A percentile compares a stretch with the other conserved stretches of the same genome.
Conservation (phyloP, 345 rosid species). For the Hibiscus mutabilis region DNA sequence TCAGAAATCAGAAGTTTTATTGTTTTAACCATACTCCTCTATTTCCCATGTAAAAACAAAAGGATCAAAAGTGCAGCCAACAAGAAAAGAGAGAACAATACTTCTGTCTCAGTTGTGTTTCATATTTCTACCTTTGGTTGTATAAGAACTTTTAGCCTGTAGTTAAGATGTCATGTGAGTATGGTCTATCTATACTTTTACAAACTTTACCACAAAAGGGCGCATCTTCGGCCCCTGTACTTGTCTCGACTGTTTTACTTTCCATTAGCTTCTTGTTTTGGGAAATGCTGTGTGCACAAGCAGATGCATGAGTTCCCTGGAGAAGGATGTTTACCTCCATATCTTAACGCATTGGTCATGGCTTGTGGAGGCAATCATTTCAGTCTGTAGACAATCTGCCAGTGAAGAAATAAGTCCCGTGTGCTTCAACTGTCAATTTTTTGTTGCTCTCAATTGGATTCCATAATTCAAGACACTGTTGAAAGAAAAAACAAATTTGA, state of each 20-base stretch:
- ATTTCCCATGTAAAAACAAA: background rate
- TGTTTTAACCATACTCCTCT: background rate
- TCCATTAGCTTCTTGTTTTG: background rate
- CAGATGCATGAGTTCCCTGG: background rate
- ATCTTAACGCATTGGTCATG: conserved; percentile 28
- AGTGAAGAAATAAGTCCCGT: conserved; percentile 20
- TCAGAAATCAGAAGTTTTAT: background rate
- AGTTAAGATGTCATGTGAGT: background rate
- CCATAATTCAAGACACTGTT: conserved; percentile 30
- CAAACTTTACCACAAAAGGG: background rate
- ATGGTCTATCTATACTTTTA: background rate
- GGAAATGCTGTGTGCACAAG: background rate
- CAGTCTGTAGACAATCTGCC: conserved; percentile 17
- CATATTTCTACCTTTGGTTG: background rate
- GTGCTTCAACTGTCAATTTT: conserved; percentile 21
- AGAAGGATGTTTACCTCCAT: conserved; percentile 19
- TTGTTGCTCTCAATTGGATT: conserved; percentile 23
- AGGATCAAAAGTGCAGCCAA: background rate
- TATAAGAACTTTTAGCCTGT: background rate
- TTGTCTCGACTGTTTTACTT: background rate
- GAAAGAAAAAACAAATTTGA: background rate
- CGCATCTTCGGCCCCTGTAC: background rate
- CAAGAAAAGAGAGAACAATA: background rate
- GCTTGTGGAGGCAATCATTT: conserved; percentile 29
- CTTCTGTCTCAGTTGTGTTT: background rate